phyloP scores from a whole-genome alignment of 768 basidiomycete species.

The Mycena galopus region DNA sequence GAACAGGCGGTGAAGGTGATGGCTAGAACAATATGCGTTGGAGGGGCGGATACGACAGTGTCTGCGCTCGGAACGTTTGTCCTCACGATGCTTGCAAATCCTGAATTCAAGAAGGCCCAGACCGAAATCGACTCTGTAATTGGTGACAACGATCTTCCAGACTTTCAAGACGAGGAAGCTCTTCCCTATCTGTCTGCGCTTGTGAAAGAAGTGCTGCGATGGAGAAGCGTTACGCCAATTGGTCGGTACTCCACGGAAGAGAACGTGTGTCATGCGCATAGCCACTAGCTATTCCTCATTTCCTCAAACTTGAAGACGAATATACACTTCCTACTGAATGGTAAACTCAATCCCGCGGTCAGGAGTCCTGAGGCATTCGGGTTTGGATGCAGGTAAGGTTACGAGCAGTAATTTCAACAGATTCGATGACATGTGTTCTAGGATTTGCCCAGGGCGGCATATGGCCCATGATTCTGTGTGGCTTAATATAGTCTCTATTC shows the following conservation, averaged over 20 bases:
- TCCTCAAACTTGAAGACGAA: constrained; percentile 46
- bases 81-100: constrained; percentile 44
- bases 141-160: constrained; percentile 39
- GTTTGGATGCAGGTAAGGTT: too few species aligned
- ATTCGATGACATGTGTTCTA: background rate
- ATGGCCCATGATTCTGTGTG: constrained; percentile 43
- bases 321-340: constrained; percentile 35
- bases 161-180: constrained; percentile 38
- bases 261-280: background rate
- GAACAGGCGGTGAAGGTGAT: background rate
- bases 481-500: constrained; percentile 40
- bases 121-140: constrained; percentile 38
- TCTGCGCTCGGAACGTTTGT: constrained; percentile 39
- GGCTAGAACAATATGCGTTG: constrained; percentile 11
- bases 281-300: constrained; percentile 48
- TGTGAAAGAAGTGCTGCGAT: constrained; percentile 53
- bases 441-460: constrained; percentile 38
- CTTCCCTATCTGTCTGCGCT: constrained; percentile 52
- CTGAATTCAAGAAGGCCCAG: constrained; percentile 48
- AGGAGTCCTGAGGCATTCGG: too few species aligned
- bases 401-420: too few species aligned
- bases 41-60: constrained; percentile 13
- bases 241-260: background rate
- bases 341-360: too few species aligned
- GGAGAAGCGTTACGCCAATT: constrained; percentile 41